Evolutionary conservation across 345 rosid genomes (phyloP).

Genomic region (Pistacia vera): DNA sequence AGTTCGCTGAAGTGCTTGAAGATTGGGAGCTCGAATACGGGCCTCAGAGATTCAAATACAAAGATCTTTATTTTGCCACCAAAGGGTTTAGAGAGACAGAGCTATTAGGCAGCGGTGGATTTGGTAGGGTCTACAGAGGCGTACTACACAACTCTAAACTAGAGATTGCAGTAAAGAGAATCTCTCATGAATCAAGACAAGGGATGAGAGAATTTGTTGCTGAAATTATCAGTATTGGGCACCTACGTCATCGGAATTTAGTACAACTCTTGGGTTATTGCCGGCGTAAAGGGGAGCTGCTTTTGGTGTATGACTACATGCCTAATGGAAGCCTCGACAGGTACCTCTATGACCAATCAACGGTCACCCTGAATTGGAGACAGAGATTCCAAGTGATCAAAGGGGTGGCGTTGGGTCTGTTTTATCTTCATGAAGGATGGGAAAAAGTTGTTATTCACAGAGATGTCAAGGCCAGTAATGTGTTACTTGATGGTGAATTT

Average conservation of each 20-base stretch:
- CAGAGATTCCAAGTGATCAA: conserved; percentile 53
- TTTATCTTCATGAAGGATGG: conserved; percentile 70
- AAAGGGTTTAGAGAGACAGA: conserved; percentile 65
- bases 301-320: conserved; percentile 67
- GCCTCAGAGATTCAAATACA: conserved; percentile 62
- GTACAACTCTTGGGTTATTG: conserved; percentile 61
- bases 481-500: conserved; percentile 53
- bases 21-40: conserved; percentile 77
- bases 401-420: conserved; percentile 59
- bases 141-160: conserved; percentile 41
- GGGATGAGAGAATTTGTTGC: conserved; percentile 68
- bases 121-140: conserved; percentile 67
- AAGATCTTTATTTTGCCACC: conserved; percentile 62
- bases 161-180: conserved; percentile 62
- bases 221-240: conserved; percentile 56
- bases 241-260: conserved; percentile 60
- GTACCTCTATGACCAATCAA: conserved; percentile 48
- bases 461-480: conserved; percentile 67
- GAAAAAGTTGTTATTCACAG: conserved; percentile 69
- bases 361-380: conserved; percentile 45
- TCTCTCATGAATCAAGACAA: conserved; percentile 63
- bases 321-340: conserved; percentile 63
- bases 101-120: conserved; percentile 68
- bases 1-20: conserved; percentile 65
- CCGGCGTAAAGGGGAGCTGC: conserved; percentile 59